phyloP scores from a whole-genome alignment of 2,329 filamentous ascomycete species.

The Cladosporium cucumerinum region DNA sequence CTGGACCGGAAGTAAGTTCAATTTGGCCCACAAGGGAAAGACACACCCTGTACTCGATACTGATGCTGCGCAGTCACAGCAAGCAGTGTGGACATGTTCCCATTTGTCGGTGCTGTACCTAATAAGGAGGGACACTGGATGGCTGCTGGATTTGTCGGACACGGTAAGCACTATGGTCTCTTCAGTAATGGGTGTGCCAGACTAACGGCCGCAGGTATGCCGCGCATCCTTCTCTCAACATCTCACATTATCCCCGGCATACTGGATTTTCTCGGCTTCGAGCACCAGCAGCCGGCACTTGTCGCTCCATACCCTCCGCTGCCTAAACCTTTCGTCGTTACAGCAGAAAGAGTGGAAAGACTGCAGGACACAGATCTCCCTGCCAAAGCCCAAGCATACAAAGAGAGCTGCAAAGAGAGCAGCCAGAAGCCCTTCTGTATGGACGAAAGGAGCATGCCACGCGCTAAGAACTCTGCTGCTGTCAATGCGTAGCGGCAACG shows the following conservation, averaged over 20 bases:
- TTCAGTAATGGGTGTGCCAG: too few relatives aligned
- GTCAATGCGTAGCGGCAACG: neutral
- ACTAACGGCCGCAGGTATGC: constrained; percentile 28
- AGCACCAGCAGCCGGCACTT: constrained; percentile 24
- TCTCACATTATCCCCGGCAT: constrained; percentile 30
- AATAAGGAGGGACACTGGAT: constrained; percentile 41
- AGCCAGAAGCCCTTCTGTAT: constrained; percentile 23
- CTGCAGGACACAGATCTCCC: constrained; percentile 20
- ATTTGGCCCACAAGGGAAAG: neutral
- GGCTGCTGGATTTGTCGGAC: constrained; percentile 49
- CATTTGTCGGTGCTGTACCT: constrained; percentile 46
- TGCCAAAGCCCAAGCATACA: constrained; percentile 20
- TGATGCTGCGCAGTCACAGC: constrained; percentile 17
- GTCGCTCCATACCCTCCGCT: constrained; percentile 26
- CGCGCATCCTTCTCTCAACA: constrained; percentile 32
- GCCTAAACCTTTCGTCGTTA: constrained; percentile 31
- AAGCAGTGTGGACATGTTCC: constrained; percentile 42
- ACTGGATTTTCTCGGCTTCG: constrained; percentile 23
- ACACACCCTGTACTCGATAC: neutral
- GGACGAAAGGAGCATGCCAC: constrained; percentile 16
- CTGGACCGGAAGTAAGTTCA: constrained; percentile 31
- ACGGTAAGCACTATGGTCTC: constrained; percentile 39
- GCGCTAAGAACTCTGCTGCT: neutral
- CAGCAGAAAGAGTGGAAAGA: constrained; percentile 28
- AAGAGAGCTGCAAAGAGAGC: constrained; percentile 17